These are phyloP conservation scores for Penicillium sp. DNA, from an alignment of 2,329 filamentous ascomycete species.

Conservation along the genomic window DNA sequence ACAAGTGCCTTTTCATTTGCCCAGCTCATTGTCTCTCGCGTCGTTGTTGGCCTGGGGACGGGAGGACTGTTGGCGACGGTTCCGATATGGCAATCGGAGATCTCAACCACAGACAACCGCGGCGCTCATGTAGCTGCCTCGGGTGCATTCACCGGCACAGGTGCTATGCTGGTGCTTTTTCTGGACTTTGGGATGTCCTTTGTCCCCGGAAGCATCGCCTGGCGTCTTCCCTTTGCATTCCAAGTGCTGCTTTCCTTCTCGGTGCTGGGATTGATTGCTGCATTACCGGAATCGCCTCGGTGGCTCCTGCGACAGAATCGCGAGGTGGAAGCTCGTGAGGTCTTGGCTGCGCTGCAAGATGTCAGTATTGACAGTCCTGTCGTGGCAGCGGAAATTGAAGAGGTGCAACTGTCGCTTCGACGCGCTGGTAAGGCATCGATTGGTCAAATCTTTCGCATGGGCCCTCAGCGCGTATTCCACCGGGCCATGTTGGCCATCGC, in stretches of 20 bases:
- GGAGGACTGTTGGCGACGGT: slow-evolving; percentile 16
- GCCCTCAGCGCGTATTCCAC: slow-evolving; percentile 14
- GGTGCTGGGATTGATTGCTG: slow-evolving; percentile 10
- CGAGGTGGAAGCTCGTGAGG: slow-evolving; percentile 13
- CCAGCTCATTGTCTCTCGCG: slow-evolving; percentile 13
- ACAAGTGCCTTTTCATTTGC: slow-evolving; percentile 10
- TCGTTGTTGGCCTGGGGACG: slow-evolving; percentile 15
- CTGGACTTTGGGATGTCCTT: slow-evolving; percentile 23
- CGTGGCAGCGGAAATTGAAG: slow-evolving; percentile 11
- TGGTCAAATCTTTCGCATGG: slow-evolving; percentile 14
- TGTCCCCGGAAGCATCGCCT: slow-evolving; percentile 9
- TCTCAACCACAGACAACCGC: slow-evolving; percentile 17
- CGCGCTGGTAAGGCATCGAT: slow-evolving; percentile 8
- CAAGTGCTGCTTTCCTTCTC: slow-evolving; percentile 13
- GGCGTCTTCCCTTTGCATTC: slow-evolving; percentile 20
- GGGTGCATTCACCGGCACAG: slow-evolving; percentile 18
- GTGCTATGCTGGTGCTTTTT: slow-evolving; percentile 17
- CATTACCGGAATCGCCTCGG: slow-evolving; percentile 19
- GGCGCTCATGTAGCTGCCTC: slow-evolving; percentile 21
- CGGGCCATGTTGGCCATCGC: slow-evolving; percentile 9
- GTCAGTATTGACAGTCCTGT: slow-evolving; percentile 3
- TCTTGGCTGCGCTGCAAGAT: slow-evolving; percentile 15
- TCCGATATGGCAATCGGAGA: slow-evolving; percentile 22
- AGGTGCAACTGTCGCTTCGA: slow-evolving; percentile 17
- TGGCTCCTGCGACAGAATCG: slow-evolving; percentile 18